Evolutionary conservation across 192 early-diverging fungal genomes (phyloP).

Genomic region (Coemansia sp.): DNA sequence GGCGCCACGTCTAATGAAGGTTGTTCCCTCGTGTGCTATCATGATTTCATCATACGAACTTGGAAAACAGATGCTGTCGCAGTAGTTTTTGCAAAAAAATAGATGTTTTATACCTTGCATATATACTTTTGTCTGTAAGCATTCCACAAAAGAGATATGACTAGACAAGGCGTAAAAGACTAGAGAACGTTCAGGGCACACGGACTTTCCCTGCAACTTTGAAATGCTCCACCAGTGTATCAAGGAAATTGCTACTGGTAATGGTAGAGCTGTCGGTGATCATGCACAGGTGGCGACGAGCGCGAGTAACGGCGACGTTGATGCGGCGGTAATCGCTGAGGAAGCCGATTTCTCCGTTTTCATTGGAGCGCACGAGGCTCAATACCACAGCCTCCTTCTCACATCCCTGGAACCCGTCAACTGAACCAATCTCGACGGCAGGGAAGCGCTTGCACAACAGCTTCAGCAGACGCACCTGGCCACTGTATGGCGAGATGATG

Average conservation of each 20-base stretch:
- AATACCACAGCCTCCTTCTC: conserved; percentile 87
- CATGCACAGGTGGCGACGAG: conserved; percentile 82
- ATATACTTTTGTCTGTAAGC: not conserved
- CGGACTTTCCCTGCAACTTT: conserved; percentile 53
- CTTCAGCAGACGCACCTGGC: conserved; percentile 64
- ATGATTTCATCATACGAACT: conserved; percentile 92
- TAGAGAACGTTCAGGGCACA: conserved; percentile 2
- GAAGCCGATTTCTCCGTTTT: conserved; percentile 77
- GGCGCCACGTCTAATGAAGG: conserved; percentile 78
- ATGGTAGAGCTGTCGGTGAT: conserved; percentile 75
- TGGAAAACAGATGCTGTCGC: conserved; percentile 54
- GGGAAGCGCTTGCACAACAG: conserved; percentile 58
- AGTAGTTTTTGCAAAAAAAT: not conserved
- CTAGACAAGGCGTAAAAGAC: not conserved
- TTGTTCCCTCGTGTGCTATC: conserved; percentile 90
- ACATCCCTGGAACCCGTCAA: conserved; percentile 90
- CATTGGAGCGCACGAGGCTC: conserved; percentile 82
- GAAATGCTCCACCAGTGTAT: conserved; percentile 50
- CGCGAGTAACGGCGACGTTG: conserved; percentile 91
- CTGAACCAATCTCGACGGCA: conserved; percentile 74
- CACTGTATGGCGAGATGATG: conserved; percentile 86
- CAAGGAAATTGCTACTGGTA: conserved; percentile 42
- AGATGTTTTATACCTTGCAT: not conserved
- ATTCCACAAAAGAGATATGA: not conserved
- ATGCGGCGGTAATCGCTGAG: conserved; percentile 75